Evolutionary conservation across 1,284 basidiomycete species (phyloP), one percentile per base, ranked within the genome.

Genomic region (Tilletia horrida): DNA sequence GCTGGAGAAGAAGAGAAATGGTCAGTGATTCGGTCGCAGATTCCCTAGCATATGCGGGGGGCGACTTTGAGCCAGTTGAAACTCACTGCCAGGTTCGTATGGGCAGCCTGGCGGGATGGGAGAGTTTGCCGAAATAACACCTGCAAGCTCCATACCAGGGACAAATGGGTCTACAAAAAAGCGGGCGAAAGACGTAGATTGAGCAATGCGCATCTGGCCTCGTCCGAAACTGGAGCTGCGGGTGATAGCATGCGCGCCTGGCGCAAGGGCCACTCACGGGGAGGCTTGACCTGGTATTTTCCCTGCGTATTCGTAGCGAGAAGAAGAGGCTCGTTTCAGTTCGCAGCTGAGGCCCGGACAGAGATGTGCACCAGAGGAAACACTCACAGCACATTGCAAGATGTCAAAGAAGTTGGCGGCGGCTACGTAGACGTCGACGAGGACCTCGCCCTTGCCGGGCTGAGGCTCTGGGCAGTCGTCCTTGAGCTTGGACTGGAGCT

Each of bases 91-190:
- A 1, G 86, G 87, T 76, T 89, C 88, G 81, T 89, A 91, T 0
- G 87, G 85, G 79, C 92, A 96, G 2, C 88, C 91, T 31, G 86
- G 82, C 1, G 94, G 95, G 40, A 97, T 89, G 14, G 89, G 91
- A 21, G 91, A 92, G 74, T 87, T 83, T 13, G 82, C 72, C 4
- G 90, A 85, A 73, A 97, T 88, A 67, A 84, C 86, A 0, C 95
- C 95, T 1, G 93, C 88, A 77, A 97, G 91, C 82, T 98, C 79
- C n/a, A 74, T 72, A 44, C 78, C 79, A 35, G 76, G 72, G 0
- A 74, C 73, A 62, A 75, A 80, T 21, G 77, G 77, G 44, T 77
- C 74, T 6, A n/a, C 2, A 16, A 14, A 40, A 11, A 23, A 8
- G 44, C 25, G 9, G 27, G 42, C 11, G 14, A 42, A 11, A 23